Evolutionary conservation across 169 alveolate species (phyloP).

Genomic region (Plasmodium malariae): DNA sequence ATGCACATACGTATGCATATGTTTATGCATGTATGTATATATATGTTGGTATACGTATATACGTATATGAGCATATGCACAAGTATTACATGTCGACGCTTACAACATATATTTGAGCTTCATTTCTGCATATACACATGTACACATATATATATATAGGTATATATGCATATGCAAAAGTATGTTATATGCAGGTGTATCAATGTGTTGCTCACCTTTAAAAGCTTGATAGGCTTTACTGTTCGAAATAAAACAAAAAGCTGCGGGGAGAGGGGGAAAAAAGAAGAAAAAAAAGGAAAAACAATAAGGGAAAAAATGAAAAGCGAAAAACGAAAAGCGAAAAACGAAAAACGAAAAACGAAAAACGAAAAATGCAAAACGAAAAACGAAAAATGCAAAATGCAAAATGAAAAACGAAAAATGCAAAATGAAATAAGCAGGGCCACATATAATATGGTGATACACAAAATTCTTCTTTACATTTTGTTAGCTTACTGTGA

Average conservation of each 20-base stretch:
- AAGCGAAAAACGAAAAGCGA: no score
- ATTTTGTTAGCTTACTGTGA: conserved; percentile 31
- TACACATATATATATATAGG: not conserved
- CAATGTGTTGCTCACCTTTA: conserved; percentile 2
- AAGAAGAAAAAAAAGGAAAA: conserved; percentile 4
- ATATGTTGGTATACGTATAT: not conserved
- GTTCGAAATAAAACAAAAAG: conserved; percentile 67
- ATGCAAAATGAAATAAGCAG: not conserved
- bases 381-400: no score
- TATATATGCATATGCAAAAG: not conserved
- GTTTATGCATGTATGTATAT: not conserved
- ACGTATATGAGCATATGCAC: not conserved
- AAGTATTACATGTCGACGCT: not conserved
- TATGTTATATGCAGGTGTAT: not conserved
- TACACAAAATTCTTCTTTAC: not conserved
- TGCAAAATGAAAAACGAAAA: no score
- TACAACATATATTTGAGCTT: not conserved
- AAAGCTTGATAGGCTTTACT: conserved; percentile 57
- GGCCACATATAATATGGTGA: not conserved
- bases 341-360: not conserved
- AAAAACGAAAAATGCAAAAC: not conserved
- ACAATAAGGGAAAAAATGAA: no score
- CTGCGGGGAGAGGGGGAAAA: not conserved
- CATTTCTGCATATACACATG: not conserved
- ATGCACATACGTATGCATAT: not conserved